Evolutionary conservation across 192 early-diverging fungal species (phyloP).

Genomic region (Jimgerdemannia lactiflua): DNA sequence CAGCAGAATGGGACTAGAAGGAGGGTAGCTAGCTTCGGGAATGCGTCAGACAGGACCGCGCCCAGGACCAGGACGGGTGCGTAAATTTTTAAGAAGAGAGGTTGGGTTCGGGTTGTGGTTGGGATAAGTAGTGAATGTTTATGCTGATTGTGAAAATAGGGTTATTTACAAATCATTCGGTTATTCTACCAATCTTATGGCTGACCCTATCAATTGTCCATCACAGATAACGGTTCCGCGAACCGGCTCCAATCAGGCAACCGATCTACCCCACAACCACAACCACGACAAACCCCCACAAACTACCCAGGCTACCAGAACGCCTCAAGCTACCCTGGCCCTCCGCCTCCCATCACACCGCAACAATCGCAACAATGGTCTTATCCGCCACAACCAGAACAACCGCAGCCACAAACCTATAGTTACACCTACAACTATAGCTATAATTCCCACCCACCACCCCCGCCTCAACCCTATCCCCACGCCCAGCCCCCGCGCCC

Average conservation of each 20-base stretch:
- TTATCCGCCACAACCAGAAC: not conserved
- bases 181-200: too few species aligned
- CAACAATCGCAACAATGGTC: not conserved
- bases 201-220: not conserved
- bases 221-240: not conserved
- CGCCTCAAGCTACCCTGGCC: not conserved
- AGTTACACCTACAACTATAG: conserved; percentile 28
- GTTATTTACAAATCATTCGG: too few species aligned
- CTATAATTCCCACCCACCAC: conserved; percentile 9
- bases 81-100: not conserved
- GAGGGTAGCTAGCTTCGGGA: not conserved
- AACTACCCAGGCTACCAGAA: not conserved
- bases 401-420: conserved; percentile 1
- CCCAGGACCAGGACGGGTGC: not conserved
- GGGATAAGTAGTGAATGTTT: too few species aligned
- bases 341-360: not conserved
- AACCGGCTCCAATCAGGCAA: not conserved
- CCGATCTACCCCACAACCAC: not conserved
- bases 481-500: not conserved
- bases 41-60: not conserved
- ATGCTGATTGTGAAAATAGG: too few species aligned
- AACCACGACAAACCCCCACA: not conserved
- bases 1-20: not conserved
- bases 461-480: conserved; percentile 4
- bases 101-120: not conserved